Percentiles rank a stretch among this genome's conserved stretches.
Conservation (phyloP, 2,329 filamentous ascomycete species). For the Fusarium foetens region DNA sequence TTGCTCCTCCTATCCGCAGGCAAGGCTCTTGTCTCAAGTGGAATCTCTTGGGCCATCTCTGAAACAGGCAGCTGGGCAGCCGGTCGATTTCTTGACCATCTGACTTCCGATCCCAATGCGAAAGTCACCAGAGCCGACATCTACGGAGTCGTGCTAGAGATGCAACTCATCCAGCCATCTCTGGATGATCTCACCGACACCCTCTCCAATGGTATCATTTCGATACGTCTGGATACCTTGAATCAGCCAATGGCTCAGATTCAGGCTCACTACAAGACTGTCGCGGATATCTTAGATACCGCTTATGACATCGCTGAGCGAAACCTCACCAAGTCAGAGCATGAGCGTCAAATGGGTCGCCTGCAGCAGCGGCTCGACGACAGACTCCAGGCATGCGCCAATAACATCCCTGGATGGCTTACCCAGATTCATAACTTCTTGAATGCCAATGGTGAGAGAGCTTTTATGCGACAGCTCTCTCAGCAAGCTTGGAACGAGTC, state of each 20-base stretch:
- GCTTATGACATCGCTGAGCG: not conserved
- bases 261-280: not conserved
- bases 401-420: not conserved
- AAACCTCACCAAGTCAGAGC: not conserved
- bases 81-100: not conserved
- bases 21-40: not conserved
- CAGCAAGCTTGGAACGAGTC: not conserved
- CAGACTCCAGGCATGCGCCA: not conserved
- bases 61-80: not conserved
- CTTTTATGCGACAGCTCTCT: not conserved
- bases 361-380: not conserved
- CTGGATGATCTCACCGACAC: not conserved
- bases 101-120: not conserved
- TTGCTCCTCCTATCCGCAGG: not conserved
- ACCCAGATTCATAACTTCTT: not conserved
- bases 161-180: not conserved
- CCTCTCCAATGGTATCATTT: not conserved
- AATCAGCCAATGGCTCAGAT: not conserved
- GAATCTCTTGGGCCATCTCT: not conserved
- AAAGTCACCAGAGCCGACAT: not conserved
- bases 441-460: not conserved
- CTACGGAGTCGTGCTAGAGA: not conserved
- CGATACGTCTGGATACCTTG: not conserved
- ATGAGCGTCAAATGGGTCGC: not conserved
- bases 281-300: not conserved